phyloP scores from a whole-genome alignment of 805 yeast species.

The Candida oleophila region DNA sequence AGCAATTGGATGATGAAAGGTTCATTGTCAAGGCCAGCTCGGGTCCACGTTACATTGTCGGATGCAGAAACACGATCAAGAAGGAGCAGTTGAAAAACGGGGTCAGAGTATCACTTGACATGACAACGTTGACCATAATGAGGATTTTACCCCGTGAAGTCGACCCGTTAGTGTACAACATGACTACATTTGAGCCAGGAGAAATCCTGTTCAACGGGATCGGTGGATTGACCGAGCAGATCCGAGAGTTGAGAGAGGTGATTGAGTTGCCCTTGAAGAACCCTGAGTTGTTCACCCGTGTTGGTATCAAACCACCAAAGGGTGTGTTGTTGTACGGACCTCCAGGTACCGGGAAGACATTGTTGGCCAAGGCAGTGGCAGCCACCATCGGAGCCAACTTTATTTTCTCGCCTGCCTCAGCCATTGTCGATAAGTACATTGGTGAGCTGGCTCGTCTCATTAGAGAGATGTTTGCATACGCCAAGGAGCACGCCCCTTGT shows the following conservation, averaged over 20 bases:
- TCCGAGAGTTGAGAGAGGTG: slow-evolving; percentile 94
- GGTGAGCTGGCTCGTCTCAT: slow-evolving; percentile 97
- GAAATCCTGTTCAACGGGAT: slow-evolving; percentile 91
- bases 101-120: slow-evolving; percentile 93
- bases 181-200: slow-evolving; percentile 98
- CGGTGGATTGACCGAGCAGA: slow-evolving; percentile 95
- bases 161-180: slow-evolving; percentile 95
- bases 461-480: slow-evolving; percentile 97
- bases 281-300: slow-evolving; percentile 92
- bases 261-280: slow-evolving; percentile 95
- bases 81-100: slow-evolving; percentile 85
- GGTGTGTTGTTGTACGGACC: slow-evolving; percentile 97
- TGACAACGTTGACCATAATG: slow-evolving; percentile 97
- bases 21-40: slow-evolving; percentile 94
- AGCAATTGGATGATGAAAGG: slow-evolving; percentile 91
- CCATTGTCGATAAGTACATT: slow-evolving; percentile 95
- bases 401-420: slow-evolving; percentile 97
- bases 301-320: slow-evolving; percentile 98
- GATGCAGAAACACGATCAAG: slow-evolving; percentile 91
- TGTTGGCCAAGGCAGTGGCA: slow-evolving; percentile 96
- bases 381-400: slow-evolving; percentile 98
- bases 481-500: slow-evolving; percentile 97
- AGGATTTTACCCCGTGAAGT: slow-evolving; percentile 96
- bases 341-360: slow-evolving; percentile 97
- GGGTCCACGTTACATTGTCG: slow-evolving; percentile 97